Base-by-base conservation (phyloP, 1,284 basidiomycete species). In the Cutaneotrichosporon cavernicola region DNA sequence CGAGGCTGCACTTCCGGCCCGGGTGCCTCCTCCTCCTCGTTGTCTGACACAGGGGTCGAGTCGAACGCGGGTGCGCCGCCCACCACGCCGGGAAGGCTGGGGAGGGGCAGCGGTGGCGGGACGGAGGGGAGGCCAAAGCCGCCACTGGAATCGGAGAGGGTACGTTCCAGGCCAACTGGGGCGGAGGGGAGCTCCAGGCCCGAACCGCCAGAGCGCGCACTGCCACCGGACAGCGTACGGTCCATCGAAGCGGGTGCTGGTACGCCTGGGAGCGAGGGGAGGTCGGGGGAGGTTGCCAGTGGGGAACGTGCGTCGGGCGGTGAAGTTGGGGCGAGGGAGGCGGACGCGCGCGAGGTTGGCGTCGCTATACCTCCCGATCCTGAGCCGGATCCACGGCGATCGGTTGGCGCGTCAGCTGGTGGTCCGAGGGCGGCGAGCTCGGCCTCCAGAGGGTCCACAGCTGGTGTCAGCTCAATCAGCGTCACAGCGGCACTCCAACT, bases 401-500 rank as follows among this genome's bases (percentile, higher is more conserved):
- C 5, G 9, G 30, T 5, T 31, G 51, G 38, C 10, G 30, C 26
- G 34, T 26, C 0, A 31, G 52, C 38, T 14, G 21, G 34, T 6
- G n/a, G 18, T 10, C 21, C 47, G 21, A 55, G 51, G 40, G 56
- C 26, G 0, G 58, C 49, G 58, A 60, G 38, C 7, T 59, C 55
- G 9, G 53, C 34, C 32, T 57, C 56, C 13, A 58, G 46, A 1
- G 56, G 31, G 16, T 74, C 72, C 10, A 56, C 31, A 14, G 75
- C 73, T 77, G 60, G 16, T 14, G 57, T 68, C 47, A 69, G 58
- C 47, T 50, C 8, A 31, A 10, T 21, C 43, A 49, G n/a, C 21
- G 21, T 22, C 16, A 14, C n/a, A 13, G 26, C 26, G 6, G 21
- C 40, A 18, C 22, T 34, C 6, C 14, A 4, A 72, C 77, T 73